Conservation (phyloP, 441 rosid species). For the Corymbia calophylla region DNA sequence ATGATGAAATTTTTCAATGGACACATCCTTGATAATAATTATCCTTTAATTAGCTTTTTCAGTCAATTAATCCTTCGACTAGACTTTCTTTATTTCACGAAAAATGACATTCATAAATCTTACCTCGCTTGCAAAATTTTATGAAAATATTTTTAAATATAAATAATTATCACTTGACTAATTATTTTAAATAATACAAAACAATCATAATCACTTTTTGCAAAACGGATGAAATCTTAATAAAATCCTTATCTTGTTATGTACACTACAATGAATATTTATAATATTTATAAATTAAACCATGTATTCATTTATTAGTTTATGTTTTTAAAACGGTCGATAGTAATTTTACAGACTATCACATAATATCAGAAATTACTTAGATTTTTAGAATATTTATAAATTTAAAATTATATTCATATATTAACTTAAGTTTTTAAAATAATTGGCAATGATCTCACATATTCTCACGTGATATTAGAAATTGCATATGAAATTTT, state of each 20-base stretch:
- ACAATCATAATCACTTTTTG: accelerated
- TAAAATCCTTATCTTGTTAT: background rate
- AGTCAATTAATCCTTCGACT: background rate
- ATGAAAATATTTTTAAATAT: too few species aligned
- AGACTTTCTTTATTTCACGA: accelerated
- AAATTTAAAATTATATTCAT: too few species aligned
- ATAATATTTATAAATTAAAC: accelerated
- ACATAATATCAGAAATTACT: too few species aligned
- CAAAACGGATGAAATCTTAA: accelerated
- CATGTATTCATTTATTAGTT: accelerated
- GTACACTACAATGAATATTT: accelerated
- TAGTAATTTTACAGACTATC: accelerated
- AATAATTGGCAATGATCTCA: too few species aligned
- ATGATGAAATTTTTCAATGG: background rate
- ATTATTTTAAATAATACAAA: too few species aligned
- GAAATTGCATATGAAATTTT: too few species aligned
- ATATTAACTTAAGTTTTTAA: too few species aligned
- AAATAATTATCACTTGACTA: accelerated
- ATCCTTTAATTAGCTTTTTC: accelerated
- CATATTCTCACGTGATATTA: too few species aligned
- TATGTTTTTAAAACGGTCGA: accelerated
- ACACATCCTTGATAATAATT: background rate
- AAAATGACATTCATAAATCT: accelerated
- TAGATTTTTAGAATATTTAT: too few species aligned
- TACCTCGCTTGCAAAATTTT: accelerated